These are phyloP conservation scores for Asterophora lycoperdoides DNA, from an alignment of 768 basidiomycete species.

Conservation along the genomic window DNA sequence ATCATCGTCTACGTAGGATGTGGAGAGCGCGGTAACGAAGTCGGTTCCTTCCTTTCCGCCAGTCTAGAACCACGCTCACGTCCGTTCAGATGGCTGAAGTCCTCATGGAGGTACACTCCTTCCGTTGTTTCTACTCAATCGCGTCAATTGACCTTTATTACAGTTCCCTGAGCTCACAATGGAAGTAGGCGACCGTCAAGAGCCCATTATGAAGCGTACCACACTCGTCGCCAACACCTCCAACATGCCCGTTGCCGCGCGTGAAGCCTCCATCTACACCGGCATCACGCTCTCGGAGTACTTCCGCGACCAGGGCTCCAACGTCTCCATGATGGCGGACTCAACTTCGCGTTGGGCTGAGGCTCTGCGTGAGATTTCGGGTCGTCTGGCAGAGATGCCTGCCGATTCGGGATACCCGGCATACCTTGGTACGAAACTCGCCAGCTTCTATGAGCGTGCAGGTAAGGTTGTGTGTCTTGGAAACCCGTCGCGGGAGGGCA, in stretches of 20 bases:
- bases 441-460: conserved; percentile 97
- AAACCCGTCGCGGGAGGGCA: conserved; percentile 81
- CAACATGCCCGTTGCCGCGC: conserved; percentile 99
- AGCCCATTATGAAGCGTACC: conserved; percentile 99
- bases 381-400: conserved; percentile 99
- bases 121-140: background rate
- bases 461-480: conserved; percentile 94
- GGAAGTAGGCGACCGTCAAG: conserved; percentile 88
- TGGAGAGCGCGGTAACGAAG: conserved; percentile 98
- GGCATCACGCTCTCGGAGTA: conserved; percentile 99
- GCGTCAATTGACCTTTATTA: conserved; percentile 3
- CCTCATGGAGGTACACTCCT: conserved; percentile 78
- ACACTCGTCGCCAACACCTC: conserved; percentile 98
- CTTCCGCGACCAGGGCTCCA: conserved; percentile 97
- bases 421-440: conserved; percentile 92
- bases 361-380: conserved; percentile 97
- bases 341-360: conserved; percentile 99
- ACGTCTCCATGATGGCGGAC: conserved; percentile 99
- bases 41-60: conserved; percentile 17
- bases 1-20: conserved; percentile 99
- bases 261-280: conserved; percentile 99
- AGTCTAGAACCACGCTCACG: conserved; percentile 5
- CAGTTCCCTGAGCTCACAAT: conserved; percentile 90
- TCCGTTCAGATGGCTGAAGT: conserved; percentile 85
- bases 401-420: conserved; percentile 99